Base-by-base conservation (phyloP, 179 eudicot genomes). In the Dionaea muscipula region DNA sequence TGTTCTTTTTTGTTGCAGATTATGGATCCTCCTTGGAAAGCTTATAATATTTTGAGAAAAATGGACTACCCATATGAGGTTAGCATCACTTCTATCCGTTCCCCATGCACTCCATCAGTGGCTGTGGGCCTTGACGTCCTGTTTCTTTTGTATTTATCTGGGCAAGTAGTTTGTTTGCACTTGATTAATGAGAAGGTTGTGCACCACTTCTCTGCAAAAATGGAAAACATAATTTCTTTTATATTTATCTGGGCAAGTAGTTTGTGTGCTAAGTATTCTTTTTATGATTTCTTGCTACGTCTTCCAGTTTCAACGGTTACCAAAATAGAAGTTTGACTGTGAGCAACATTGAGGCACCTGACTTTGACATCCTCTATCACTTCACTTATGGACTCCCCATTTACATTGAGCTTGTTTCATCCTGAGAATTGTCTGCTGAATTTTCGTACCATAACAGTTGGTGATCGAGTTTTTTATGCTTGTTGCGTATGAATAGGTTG, bases 21-120 rank as follows among this genome's bases (percentile, higher is more conserved):
- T 45, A 81, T 83, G 81, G 95, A 86, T 72, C 95, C 95, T 64
- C 97, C 97, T 24, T 90, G 95, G 95, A 76, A 83, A 78, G 90
- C 95, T 7, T 74, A 74, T 47, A 75, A 73, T 53, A 67, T 90
- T 55, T 28, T 90, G 65, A 80, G 61, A 53, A 83, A 90, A 72
- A 90, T 90, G 95, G 83, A 86, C 51, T 90, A 90, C 40, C 95
- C 97, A 9, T 90, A 90, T 53, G 95, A 90, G 87, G 95, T 65
- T 40, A 28, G 56, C 31, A 9, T 27, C 12, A 1, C 22, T 18
- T 28, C n/a, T 52, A 7, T 17, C 17, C 56, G 2, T 52, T 3
- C 6, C 23, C 22, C 40, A 27, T 52, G 23, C n/a, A 28, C 15
- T 22, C 3, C 19, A 22, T 26, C 3, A 28, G 4, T 28, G 38